Base-by-base conservation (phyloP, 2,329 filamentous ascomycete species). In the Colletotrichum limetticola region DNA sequence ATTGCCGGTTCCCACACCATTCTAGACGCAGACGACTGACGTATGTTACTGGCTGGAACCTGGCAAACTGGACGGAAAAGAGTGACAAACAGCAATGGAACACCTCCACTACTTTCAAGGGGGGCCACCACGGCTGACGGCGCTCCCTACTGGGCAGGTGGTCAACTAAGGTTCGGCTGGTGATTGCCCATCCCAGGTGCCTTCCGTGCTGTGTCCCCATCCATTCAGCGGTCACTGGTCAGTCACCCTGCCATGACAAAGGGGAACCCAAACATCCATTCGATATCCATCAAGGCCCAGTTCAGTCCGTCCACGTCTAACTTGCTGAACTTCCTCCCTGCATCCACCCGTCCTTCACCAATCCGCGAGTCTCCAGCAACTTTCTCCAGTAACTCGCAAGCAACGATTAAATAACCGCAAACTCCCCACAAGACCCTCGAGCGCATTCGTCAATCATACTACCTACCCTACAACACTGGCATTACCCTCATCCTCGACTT, bases 401-500 rank as follows among this genome's bases (percentile, higher is more conserved):
- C 52, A 66, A 71, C 71, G 49, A 70, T 66, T 72, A 71, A 73
- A 66, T 68, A 73, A 56, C 67, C 55, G 66, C 49, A 32, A 61
- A 61, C 30, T n/a, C 71, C 61, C 71, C 42, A 49, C 35, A 57
- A 53, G 35, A 52, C 32, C 42, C 64, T 55, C 68, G 35, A 35
- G 57, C 26, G 60, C 30, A 19, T 52, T 66, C 49, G 42, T 57
- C 58, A 56, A 57, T 24, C 70, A 22, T n/a, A 19, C 28, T 26
- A 35, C 22, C 65, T 32, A n/a, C 30, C 24, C 6, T 35, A 26
- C 55, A 63, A 49, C 64, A 28, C 60, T 59, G 70, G 59, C 59
- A 49, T 22, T 60, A 37, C 66, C 52, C 46, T 24, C 55, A 68
- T 35, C 28, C 37, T 62, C 49, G 61, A 66, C 37, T 26, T 70